Evolutionary conservation across 2,329 filamentous ascomycete species (phyloP).

Genomic region (Cordyceps militaris): DNA sequence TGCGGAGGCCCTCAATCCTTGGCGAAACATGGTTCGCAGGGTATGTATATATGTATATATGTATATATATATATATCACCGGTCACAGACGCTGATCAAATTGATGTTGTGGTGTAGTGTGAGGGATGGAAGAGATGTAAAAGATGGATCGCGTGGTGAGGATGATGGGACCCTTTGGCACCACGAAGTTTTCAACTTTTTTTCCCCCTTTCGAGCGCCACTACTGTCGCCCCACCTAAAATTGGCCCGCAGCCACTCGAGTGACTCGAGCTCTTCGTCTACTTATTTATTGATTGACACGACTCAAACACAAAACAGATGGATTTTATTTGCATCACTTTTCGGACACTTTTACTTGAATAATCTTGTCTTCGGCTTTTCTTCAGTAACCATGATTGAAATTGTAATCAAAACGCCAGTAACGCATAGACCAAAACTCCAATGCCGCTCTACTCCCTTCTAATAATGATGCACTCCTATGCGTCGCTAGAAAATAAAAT

Average conservation of each 20-base stretch:
- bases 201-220: slow-evolving; percentile 7
- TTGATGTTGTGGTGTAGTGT: neutral
- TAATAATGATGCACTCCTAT: slow-evolving; percentile 4
- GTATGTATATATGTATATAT: neutral
- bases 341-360: no score
- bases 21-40: slow-evolving; percentile 17
- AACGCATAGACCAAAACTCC: slow-evolving; percentile 1
- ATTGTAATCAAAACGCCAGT: slow-evolving; percentile 6
- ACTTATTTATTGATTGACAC: no score
- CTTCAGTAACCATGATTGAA: neutral
- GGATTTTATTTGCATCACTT: no score
- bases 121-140: neutral
- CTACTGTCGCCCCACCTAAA: neutral
- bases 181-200: slow-evolving; percentile 10
- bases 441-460: neutral
- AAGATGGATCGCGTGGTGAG: neutral
- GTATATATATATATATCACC: neutral
- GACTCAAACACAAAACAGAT: neutral
- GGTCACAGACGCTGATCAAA: neutral
- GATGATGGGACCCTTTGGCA: neutral
- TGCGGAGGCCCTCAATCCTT: slow-evolving; percentile 33
- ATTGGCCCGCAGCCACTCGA: neutral
- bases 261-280: no score
- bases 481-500: slow-evolving; percentile 1
- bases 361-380: neutral